Evolutionary conservation across 2,329 filamentous ascomycete species (phyloP).

Genomic region (Dryadomyces quercus-mongolicae): DNA sequence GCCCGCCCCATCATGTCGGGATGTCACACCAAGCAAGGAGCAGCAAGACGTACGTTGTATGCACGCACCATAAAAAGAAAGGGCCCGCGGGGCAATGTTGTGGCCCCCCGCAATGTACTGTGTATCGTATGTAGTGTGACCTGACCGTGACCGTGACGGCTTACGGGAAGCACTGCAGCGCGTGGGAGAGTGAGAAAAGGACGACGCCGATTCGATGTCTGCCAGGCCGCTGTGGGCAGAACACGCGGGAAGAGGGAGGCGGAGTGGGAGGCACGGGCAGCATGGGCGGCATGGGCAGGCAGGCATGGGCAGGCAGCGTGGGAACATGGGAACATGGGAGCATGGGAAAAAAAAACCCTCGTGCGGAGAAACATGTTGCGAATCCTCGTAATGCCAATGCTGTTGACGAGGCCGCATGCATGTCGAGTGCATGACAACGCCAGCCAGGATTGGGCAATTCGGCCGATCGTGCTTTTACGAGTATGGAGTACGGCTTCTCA

Average conservation of each 20-base stretch:
- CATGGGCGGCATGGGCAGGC: too few species aligned
- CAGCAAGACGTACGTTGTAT: background rate
- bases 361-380: too few species aligned
- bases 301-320: too few species aligned
- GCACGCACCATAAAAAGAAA: background rate
- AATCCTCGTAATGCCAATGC: background rate
- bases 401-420: background rate
- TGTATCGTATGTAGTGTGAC: background rate
- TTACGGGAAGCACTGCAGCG: background rate
- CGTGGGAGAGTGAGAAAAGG: background rate
- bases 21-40: background rate
- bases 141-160: background rate
- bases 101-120: background rate
- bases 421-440: background rate
- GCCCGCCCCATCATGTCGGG: background rate
- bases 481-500: background rate
- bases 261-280: too few species aligned
- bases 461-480: background rate
- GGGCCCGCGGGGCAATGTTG: background rate
- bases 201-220: background rate
- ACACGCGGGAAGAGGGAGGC: too few species aligned
- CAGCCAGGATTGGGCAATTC: conserved; percentile 1
- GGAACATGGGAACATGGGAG: too few species aligned
- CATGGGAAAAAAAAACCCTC: too few species aligned
- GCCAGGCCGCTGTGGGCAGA: background rate